Evolutionary conservation across 2,329 filamentous ascomycete genomes (phyloP).

Genomic region (Thelonectria discophora): DNA sequence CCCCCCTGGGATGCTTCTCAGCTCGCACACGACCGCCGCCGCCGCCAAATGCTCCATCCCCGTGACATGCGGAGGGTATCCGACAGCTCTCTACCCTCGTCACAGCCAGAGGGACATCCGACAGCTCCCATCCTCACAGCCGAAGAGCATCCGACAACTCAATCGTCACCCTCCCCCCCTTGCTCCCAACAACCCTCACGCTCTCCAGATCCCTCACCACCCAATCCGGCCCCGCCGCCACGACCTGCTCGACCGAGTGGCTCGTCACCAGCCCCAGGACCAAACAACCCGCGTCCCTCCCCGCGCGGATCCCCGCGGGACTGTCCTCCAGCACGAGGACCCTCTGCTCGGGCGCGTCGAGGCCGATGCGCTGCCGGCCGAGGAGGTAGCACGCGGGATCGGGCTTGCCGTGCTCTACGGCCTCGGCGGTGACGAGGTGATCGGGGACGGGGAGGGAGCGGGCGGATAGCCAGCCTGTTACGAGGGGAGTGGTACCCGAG

Average conservation of each 20-base stretch:
- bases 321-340: constrained; percentile 89
- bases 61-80: too few relatives aligned
- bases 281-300: constrained; percentile 85
- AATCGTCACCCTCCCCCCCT: constrained; percentile 69
- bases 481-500: constrained; percentile 73
- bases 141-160: constrained; percentile 72
- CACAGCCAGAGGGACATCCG: too few relatives aligned
- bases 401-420: constrained; percentile 78
- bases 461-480: constrained; percentile 76
- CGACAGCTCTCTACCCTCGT: too few relatives aligned
- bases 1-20: not conserved
- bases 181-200: constrained; percentile 68
- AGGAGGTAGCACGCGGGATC: constrained; percentile 78
- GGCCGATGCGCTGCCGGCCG: constrained; percentile 68
- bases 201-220: constrained; percentile 82
- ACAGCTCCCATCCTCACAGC: too few relatives aligned
- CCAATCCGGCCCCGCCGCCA: constrained; percentile 84
- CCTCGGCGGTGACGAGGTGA: constrained; percentile 78
- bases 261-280: constrained; percentile 88
- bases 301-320: constrained; percentile 83
- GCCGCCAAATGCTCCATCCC: too few relatives aligned
- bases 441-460: constrained; percentile 68
- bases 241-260: constrained; percentile 77
- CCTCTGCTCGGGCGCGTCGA: constrained; percentile 57
- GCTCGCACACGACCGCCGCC: not conserved